Conservation (phyloP, 768 basidiomycete genomes). For the Serendipita vermifera region DNA sequence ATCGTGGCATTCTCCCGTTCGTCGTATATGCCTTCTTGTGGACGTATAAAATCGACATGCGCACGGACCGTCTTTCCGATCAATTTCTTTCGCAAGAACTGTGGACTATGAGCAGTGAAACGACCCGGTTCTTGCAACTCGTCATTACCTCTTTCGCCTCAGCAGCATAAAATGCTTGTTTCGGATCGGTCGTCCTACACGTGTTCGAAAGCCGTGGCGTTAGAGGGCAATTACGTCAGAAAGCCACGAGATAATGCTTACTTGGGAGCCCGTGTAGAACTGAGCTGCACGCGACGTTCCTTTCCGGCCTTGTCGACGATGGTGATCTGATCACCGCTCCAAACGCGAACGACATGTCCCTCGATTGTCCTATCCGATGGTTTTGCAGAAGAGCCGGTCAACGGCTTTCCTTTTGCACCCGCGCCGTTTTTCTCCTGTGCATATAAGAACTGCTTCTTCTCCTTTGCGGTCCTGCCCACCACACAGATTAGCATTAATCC, state of each 20-base stretch:
- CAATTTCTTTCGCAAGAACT: slow-evolving; percentile 75
- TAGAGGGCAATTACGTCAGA: slow-evolving; percentile 32
- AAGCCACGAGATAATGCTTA: slow-evolving; percentile 24
- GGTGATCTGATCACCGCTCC: slow-evolving; percentile 86
- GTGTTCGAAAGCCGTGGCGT: slow-evolving; percentile 40
- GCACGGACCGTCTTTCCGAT: slow-evolving; percentile 82
- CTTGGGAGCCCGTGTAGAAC: slow-evolving; percentile 80
- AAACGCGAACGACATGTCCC: slow-evolving; percentile 69
- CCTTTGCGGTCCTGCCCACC: slow-evolving; percentile 55
- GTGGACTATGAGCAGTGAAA: slow-evolving; percentile 9
- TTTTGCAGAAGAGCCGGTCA: slow-evolving; percentile 16
- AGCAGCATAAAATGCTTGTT: slow-evolving; percentile 74
- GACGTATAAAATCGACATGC: slow-evolving; percentile 81
- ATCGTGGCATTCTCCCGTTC: slow-evolving; percentile 87
- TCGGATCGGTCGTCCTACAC: slow-evolving; percentile 68
- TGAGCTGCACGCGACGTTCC: slow-evolving; percentile 75
- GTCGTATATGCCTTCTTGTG: slow-evolving; percentile 84
- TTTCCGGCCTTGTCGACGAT: slow-evolving; percentile 63
- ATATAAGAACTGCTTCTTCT: slow-evolving; percentile 58
- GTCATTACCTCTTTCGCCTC: slow-evolving; percentile 62
- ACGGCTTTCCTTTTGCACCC: slow-evolving; percentile 37
- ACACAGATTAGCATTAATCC: slow-evolving; percentile 24
- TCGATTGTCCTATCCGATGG: slow-evolving; percentile 54
- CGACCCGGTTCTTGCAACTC: background rate
- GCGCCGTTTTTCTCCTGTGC: slow-evolving; percentile 33